These are phyloP conservation scores for Trichoderma endophyticum DNA, from an alignment of 2,329 filamentous ascomycete species.

Conservation along the genomic window DNA sequence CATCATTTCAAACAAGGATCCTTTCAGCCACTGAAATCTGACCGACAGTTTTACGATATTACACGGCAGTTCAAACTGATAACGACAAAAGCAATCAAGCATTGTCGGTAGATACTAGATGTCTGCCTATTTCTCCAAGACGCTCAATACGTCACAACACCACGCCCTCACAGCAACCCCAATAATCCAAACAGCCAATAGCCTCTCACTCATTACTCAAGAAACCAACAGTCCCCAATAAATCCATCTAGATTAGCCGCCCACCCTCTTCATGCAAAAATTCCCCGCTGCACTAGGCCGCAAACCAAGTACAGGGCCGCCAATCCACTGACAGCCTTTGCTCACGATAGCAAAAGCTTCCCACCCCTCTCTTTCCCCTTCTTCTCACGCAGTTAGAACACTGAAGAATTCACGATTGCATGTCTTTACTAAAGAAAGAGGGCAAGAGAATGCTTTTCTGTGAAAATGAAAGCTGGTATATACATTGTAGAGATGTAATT, in stretches of 20 bases:
- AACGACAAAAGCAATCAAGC: background rate
- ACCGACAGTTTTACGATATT: background rate
- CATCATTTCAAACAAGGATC: background rate
- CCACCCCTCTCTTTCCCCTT: background rate
- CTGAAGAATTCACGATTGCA: accelerated
- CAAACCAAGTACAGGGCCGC: background rate
- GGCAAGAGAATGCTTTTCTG: no score
- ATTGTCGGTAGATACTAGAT: background rate
- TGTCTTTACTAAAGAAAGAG: accelerated
- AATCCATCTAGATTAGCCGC: background rate
- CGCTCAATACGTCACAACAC: background rate
- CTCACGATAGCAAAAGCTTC: background rate
- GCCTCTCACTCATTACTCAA: background rate
- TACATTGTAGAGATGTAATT: background rate
- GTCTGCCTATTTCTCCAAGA: background rate
- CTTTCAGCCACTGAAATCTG: background rate
- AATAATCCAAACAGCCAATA: background rate
- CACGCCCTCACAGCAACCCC: background rate
- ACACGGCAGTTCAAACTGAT: background rate
- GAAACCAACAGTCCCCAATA: background rate
- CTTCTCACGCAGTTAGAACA: background rate
- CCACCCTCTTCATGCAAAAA: background rate
- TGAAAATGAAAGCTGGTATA: background rate
- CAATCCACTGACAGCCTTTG: background rate
- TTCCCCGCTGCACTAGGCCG: background rate